Base-by-base conservation (phyloP, 768 basidiomycete genomes). In the Fomitopsis serialis region DNA sequence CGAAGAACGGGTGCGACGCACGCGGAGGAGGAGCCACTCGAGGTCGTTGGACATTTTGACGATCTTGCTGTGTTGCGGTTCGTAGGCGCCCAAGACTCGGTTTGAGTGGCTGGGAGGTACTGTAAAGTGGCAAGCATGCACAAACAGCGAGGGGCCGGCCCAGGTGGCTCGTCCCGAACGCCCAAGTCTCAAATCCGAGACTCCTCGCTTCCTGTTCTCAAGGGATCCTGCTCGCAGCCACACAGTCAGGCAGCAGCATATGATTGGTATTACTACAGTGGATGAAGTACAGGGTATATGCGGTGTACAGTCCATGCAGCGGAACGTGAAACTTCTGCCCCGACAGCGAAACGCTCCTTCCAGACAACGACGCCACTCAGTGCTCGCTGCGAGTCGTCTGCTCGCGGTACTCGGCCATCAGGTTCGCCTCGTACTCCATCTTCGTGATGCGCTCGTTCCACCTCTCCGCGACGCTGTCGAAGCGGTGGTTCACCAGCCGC, bases 1-100 rank as follows among this genome's bases (percentile, higher is more conserved):
- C 22, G n/a, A 12, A 40, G 35, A 6, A 32, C 11, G 12, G 25
- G 13, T 7, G 19, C 25, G 23, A 82, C 87, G 67, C 66, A 91
- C 89, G 67, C 89, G 89, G 70, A 91, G 73, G 57, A 96, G 86
- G 69, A 93, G 85, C 93, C 93, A 96, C 76, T 94, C 81, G 72
- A 96, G 89, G 71, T 95, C 92, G 77, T 75, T 68, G 65, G 90
- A 91, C 90, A 92, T 92, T 68, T 73, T 82, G 74, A 55, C 52
- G 52, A 55, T 48, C 50, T 60, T 63, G 59, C 58, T 61, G 55
- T 54, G 56, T 58, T 55, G 50, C 52, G 58, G 56, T 56, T 48
- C 57, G 54, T 56, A 54, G 56, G 54, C 54, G 60, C 54, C 55
- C 59, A 52, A 57, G 58, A 61, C 55, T 57, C 45, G 53, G 54